phyloP scores from a whole-genome alignment of 2,329 filamentous ascomycete species.

The Cadophora sp. region DNA sequence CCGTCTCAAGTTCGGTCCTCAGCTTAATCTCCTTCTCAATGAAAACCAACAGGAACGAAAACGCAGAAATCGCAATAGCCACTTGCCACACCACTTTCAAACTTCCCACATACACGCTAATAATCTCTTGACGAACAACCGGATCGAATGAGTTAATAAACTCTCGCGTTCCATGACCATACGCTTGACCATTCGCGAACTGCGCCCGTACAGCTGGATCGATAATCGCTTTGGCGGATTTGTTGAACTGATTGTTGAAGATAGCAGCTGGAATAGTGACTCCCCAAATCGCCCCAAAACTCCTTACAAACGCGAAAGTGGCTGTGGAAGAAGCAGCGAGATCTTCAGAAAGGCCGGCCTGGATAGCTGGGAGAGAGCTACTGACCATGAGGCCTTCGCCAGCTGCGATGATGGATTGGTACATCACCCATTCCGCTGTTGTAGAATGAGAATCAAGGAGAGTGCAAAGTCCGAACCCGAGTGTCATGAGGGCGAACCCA shows the following conservation, averaged over 20 bases:
- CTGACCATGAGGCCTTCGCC: conserved; percentile 53
- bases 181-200: conserved; percentile 29
- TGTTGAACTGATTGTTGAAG: conserved; percentile 30
- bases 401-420: conserved; percentile 50
- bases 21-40: conserved; percentile 29
- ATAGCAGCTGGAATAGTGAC: conserved; percentile 47
- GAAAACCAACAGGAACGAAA: conserved; percentile 23
- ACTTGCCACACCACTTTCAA: conserved; percentile 29
- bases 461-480: conserved; percentile 48
- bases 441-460: conserved; percentile 49
- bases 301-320: conserved; percentile 51
- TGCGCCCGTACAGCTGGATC: conserved; percentile 14
- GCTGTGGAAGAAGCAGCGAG: conserved; percentile 42
- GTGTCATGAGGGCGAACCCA: conserved; percentile 40
- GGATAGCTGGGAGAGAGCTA: conserved; percentile 52
- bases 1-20: conserved; percentile 25
- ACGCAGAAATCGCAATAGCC: conserved; percentile 22
- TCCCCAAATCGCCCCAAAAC: conserved; percentile 56
- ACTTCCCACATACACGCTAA: conserved; percentile 18
- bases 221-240: conserved; percentile 5
- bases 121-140: conserved; percentile 7
- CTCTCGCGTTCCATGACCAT: conserved; percentile 19
- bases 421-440: conserved; percentile 50
- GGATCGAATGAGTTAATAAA: conserved; percentile 26
- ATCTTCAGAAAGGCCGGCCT: conserved; percentile 48